Conservation (phyloP, 331 rosid species). For the Phaseolus coccineus region DNA sequence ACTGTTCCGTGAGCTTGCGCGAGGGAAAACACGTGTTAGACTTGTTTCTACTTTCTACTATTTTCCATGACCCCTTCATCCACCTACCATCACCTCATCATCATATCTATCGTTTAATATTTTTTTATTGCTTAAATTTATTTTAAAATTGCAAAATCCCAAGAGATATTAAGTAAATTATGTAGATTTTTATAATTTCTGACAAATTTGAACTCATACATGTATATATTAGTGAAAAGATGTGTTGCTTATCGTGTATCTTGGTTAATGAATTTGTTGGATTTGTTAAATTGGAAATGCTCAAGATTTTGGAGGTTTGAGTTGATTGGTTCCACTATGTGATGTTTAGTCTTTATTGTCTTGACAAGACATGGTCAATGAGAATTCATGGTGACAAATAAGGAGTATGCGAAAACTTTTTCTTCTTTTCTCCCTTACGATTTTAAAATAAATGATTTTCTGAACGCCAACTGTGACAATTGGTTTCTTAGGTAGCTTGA, state of each 20-base stretch:
- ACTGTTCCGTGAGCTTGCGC: neutral
- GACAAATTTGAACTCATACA: no score
- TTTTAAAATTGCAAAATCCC: no score
- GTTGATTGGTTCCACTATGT: neutral
- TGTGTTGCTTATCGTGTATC: no score
- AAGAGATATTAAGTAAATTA: no score
- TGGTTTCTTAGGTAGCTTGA: neutral
- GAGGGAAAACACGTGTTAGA: neutral
- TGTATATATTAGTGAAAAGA: no score
- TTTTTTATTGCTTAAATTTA: no score
- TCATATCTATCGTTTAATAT: neutral
- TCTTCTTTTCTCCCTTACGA: neutral
- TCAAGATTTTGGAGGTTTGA: neutral
- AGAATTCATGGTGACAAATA: neutral
- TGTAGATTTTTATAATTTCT: no score
- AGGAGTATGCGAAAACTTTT: neutral
- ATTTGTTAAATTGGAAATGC: neutral
- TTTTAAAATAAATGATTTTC: neutral
- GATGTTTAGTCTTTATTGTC: neutral
- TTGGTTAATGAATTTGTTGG: no score
- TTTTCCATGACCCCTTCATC: neutral
- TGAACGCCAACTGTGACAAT: neutral
- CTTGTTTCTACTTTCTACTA: neutral
- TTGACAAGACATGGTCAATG: neutral
- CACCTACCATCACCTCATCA: neutral